Percentiles rank a stretch among this genome's conserved stretches.
Conservation (phyloP, 192 early-diverging fungal genomes). For the Rhizophagus clarus region DNA sequence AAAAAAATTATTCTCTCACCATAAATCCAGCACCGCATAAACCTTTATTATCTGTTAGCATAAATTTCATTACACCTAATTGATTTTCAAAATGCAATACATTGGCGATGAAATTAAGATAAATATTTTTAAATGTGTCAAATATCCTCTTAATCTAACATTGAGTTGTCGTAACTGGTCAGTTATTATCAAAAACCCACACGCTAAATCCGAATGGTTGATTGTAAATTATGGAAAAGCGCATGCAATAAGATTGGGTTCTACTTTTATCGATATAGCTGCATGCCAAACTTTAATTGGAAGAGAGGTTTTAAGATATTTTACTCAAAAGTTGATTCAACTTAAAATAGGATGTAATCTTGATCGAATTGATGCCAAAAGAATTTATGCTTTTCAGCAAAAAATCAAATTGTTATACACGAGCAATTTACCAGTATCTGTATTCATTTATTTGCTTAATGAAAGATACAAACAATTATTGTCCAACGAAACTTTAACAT, state of each 20-base stretch:
- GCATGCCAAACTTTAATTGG: too few species aligned
- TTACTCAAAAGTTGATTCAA: too few species aligned
- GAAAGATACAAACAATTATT: neutral
- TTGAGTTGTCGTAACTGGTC: neutral
- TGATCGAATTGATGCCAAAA: neutral
- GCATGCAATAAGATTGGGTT: neutral
- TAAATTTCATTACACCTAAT: too few species aligned
- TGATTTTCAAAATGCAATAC: too few species aligned
- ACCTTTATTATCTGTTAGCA: too few species aligned
- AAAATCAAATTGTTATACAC: neutral
- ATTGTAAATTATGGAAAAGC: neutral
- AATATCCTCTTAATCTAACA: neutral
- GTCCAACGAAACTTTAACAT: neutral
- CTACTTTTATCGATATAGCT: too few species aligned
- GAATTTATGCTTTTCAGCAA: too few species aligned
- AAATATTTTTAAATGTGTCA: neutral
- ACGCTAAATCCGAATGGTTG: neutral
- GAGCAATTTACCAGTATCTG: too few species aligned
- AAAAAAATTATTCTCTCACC: too few species aligned
- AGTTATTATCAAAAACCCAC: neutral
- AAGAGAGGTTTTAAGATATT: too few species aligned
- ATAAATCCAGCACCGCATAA: too few species aligned
- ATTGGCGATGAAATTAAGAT: neutral
- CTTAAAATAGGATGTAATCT: too few species aligned
- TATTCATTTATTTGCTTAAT: neutral